Evolutionary conservation across 352 stramenopile genomes (phyloP), one percentile per base, ranked within the genome.

Genomic region (Phytopythium kandeliae): DNA sequence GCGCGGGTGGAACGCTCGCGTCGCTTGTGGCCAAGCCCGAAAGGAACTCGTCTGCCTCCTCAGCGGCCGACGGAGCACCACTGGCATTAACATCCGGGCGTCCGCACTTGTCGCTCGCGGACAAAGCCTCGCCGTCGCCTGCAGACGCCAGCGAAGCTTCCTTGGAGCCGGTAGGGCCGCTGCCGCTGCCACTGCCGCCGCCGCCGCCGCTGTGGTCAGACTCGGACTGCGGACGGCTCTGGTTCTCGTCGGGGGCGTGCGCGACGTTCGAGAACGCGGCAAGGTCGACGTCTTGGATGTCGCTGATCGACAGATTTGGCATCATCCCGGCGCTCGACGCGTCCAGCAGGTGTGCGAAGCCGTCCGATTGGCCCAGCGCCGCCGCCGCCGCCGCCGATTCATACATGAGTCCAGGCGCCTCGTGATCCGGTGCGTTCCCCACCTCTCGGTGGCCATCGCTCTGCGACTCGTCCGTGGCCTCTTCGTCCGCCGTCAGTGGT

Each of bases 281-380:
- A 24, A 86, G 36, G 28, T 86, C 75, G 15, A 85, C 73, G 22
- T 83, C 72, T 57, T 79, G 60, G 40, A 86, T 86, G 48, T 86
- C 74, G 24, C 56, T 58, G 48, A 86, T 84, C 12, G 71, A 82
- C 48, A 86, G 58, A 63, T 60, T 61, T 30, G 72, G 67, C 58
- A 82, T 66, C 25, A 85, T 55, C 5, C 52, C 58, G 28, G 58
- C 53, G 41, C 57, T 55, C 1, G 65, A 77, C 46, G 60, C 44
- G 17, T 74, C 67, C 49, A 77, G 25, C 38, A 71, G 57, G 13
- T 71, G 67, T 10, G 62, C 57, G 60, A 74, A 74, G 0, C 64
- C 60, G 45, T 75, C 64, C 5, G 51, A 4, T 4, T 60, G 47
- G 0, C 34, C 25, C 7, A 69, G 17, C 4, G 47, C 25, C 24